These are phyloP conservation scores for Yarrowia osloensis DNA, from an alignment of 805 yeast species.

Conservation along the genomic window DNA sequence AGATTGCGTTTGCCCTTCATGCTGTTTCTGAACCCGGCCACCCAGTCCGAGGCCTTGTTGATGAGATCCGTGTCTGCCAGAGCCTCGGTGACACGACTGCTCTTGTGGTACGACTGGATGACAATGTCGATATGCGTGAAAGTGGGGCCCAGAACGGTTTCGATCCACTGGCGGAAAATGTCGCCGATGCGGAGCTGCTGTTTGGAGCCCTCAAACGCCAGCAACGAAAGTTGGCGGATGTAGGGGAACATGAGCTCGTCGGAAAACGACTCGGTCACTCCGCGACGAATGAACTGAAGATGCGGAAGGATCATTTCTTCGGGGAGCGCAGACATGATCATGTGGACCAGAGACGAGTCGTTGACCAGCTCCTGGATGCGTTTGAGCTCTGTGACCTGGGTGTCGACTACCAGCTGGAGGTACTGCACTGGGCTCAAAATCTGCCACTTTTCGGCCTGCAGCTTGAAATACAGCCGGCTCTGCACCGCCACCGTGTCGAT, in stretches of 20 bases:
- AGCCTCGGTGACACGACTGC: background rate
- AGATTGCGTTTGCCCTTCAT: slow-evolving; percentile 32
- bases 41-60: background rate
- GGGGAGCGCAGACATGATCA: background rate
- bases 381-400: background rate
- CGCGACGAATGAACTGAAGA: background rate
- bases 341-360: background rate
- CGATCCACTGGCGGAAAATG: slow-evolving; percentile 19
- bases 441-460: slow-evolving; percentile 21
- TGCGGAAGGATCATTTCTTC: slow-evolving; percentile 20
- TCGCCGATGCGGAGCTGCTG: slow-evolving; percentile 16
- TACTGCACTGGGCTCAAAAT: background rate
- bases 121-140: background rate
- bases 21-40: slow-evolving; percentile 15
- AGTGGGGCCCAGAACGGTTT: slow-evolving; percentile 3
- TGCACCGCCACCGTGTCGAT: background rate
- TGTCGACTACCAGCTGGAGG: background rate
- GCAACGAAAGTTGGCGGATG: background rate
- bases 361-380: background rate
- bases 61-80: background rate
- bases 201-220: background rate
- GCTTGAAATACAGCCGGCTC: background rate
- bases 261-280: slow-evolving; percentile 11
- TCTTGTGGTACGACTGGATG: background rate
- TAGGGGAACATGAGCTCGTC: background rate